Evolutionary conservation across 2,329 filamentous ascomycete species (phyloP).

Genomic region (Hymenoscyphus scutula): DNA sequence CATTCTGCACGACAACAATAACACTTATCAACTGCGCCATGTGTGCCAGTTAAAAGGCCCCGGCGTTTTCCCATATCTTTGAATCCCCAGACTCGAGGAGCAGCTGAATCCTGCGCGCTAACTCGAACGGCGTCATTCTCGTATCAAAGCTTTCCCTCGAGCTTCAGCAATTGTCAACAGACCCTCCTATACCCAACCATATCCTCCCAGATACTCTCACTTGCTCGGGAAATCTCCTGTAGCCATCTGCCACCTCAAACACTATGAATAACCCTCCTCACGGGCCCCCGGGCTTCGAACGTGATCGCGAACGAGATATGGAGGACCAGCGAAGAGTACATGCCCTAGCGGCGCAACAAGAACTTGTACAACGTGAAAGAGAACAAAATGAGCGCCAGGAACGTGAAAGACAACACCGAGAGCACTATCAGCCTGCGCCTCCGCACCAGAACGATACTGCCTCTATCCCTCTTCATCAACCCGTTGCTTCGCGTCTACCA

Average conservation of each 20-base stretch:
- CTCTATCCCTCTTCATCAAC: slow-evolving; percentile 90
- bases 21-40: background rate
- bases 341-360: slow-evolving; percentile 50
- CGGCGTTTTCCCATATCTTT: background rate
- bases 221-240: background rate
- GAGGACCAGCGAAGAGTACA: slow-evolving; percentile 54
- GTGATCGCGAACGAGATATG: slow-evolving; percentile 43
- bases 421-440: slow-evolving; percentile 62
- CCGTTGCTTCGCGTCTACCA: slow-evolving; percentile 77
- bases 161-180: background rate
- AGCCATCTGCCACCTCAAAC: background rate
- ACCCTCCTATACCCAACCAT: background rate
- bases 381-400: slow-evolving; percentile 50
- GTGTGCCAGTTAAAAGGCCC: slow-evolving; percentile 5
- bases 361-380: slow-evolving; percentile 51
- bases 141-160: slow-evolving; percentile 9
- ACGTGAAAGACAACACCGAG: slow-evolving; percentile 58
- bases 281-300: slow-evolving; percentile 32
- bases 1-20: slow-evolving; percentile 1
- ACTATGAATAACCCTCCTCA: slow-evolving; percentile 36
- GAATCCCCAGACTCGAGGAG: background rate
- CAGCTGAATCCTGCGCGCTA: slow-evolving; percentile 1
- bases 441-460: slow-evolving; percentile 85
- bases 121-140: slow-evolving; percentile 6
- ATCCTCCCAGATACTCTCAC: background rate